A percentile compares a stretch with the other conserved stretches of the same genome.
phyloP scores from a whole-genome alignment of 306 rosid genomes.

The Dicorynia guianensis region DNA sequence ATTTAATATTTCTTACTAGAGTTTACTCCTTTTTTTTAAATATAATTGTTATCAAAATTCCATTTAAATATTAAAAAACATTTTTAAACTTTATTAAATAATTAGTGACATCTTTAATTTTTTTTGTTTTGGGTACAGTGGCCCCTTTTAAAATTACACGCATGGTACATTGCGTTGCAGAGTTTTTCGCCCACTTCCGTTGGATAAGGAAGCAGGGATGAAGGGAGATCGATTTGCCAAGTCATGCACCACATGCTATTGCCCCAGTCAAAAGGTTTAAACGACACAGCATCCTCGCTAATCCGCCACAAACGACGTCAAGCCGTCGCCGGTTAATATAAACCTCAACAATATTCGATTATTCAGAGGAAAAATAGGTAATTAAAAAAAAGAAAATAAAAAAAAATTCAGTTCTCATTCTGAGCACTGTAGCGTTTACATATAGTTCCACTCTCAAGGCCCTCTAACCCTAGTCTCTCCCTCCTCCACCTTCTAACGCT shows the following conservation, averaged over 20 bases:
- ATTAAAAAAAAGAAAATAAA: background rate
- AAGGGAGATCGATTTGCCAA: background rate
- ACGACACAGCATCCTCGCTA: background rate
- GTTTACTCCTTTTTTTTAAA: too few species aligned
- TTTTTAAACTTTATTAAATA: too few species aligned
- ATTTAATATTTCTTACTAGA: too few species aligned
- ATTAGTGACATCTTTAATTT: too few species aligned
- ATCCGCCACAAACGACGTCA: conserved; percentile 15
- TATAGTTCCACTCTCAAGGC: conserved; percentile 37
- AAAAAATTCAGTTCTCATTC: conserved; percentile 30
- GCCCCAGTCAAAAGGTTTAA: conserved; percentile 27
- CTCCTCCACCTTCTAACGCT: conserved; percentile 40
- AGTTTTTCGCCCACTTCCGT: background rate
- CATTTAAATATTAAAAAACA: too few species aligned
- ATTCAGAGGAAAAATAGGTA: background rate
- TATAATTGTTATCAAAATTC: too few species aligned
- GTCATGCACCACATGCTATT: background rate
- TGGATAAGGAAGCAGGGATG: background rate
- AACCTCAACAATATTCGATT: background rate
- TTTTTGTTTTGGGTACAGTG: too few species aligned
- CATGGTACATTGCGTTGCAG: background rate
- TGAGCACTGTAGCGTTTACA: conserved; percentile 35
- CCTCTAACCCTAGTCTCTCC: conserved; percentile 67
- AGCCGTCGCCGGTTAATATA: background rate
- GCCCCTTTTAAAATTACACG: too few species aligned